Evolutionary conservation across 2,329 filamentous ascomycete genomes (phyloP), one percentile per base, ranked within the genome.

Genomic region (Clarireedia homoeocarpa): DNA sequence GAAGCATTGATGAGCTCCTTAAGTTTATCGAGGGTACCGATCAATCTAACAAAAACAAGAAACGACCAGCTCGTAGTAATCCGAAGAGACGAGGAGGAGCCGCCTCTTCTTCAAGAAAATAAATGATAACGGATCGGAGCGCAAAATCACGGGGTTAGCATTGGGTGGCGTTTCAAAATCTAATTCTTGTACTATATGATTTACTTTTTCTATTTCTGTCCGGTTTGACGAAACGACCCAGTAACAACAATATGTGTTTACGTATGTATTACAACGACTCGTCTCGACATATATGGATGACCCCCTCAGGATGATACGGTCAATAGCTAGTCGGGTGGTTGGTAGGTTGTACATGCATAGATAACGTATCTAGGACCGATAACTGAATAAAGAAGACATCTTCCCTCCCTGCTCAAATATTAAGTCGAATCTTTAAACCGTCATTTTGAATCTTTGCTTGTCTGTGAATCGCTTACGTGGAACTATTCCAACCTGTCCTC

Each of bases 1-100:
- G 91, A 65, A 96, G 85, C 73, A 91, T 99, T 61, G 91, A 97
- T 65, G 92, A 99, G 71, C 76, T 99, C 42, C 78, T 99, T 69
- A 89, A 88, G 72, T 97, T 92, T 72, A 97, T 99, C 64, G 94
- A 97, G 72, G 92, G 91, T 45, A 76, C 72, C 15, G 80, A 83
- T 59, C 75, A 78, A 66, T 74, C 75, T 61, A 73, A 74, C 66
- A 72, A 55, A 23, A 64, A 69, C n/a, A 85, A 84, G 73, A 83
- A 83, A 70, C 75, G 77, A 49, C 69, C 76, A 23, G 72, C 74
- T 52, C 75, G 77, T 27, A 75, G 74, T 61, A 82, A 81, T 61
- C 80, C 80, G 10, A 84, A 83, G 71, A 73, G 76, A 59, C 71
- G 80, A 51, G 77, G 78, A 23, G 70, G 61, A 34, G 53, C 47